Percentiles rank a stretch among this genome's conserved stretches.
Conservation (phyloP, 176 grass and related monocot genomes). For the Bothriochloa decipiens region DNA sequence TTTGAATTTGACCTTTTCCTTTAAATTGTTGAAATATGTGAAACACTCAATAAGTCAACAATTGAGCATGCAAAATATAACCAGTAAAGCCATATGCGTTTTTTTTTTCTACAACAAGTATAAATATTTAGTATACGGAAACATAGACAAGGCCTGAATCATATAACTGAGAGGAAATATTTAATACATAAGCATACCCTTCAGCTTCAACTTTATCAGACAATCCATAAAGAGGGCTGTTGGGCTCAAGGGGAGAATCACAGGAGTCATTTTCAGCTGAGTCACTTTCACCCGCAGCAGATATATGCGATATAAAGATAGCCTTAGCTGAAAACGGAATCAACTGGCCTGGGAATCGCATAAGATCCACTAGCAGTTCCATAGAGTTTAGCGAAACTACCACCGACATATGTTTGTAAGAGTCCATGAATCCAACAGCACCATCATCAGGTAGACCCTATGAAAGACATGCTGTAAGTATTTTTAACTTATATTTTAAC, state of each 20-base stretch:
- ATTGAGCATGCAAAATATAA: slow-evolving; percentile 21
- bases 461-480: slow-evolving; percentile 35
- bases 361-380: slow-evolving; percentile 96
- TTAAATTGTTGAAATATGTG: slow-evolving; percentile 12
- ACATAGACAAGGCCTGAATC: slow-evolving; percentile 5
- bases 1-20: not conserved
- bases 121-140: slow-evolving; percentile 15
- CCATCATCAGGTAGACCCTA: slow-evolving; percentile 88
- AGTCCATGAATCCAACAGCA: slow-evolving; percentile 83
- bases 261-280: slow-evolving; percentile 99
- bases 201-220: slow-evolving; percentile 93
- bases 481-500: slow-evolving; percentile 15
- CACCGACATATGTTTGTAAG: slow-evolving; percentile 99
- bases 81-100: slow-evolving; percentile 7
- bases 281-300: slow-evolving; percentile 91
- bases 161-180: slow-evolving; percentile 45
- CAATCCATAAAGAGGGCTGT: slow-evolving; percentile 86
- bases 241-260: slow-evolving; percentile 98
- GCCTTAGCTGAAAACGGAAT: slow-evolving; percentile 96
- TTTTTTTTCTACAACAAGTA: slow-evolving; percentile 5
- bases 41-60: slow-evolving; percentile 18
- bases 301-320: slow-evolving; percentile 95
- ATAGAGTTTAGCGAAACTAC: slow-evolving; percentile 90
- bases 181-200: slow-evolving; percentile 69
- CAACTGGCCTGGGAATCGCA: slow-evolving; percentile 96